Evolutionary conservation across 805 yeast genomes (phyloP).

Genomic region (Candida michaelii): DNA sequence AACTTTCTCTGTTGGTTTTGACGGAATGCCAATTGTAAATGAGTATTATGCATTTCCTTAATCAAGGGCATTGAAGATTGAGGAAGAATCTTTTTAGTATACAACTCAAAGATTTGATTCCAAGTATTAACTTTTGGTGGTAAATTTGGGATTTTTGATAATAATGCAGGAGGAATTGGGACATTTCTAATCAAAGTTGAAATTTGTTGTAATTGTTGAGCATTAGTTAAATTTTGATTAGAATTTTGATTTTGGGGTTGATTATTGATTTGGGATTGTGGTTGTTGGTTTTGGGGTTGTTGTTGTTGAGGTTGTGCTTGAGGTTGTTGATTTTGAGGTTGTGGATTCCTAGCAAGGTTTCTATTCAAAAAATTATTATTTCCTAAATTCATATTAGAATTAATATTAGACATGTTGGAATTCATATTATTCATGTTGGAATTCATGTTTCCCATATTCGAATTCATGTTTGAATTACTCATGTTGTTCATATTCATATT

Average conservation of each 20-base stretch:
- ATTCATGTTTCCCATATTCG: background rate
- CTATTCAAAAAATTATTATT: constrained; percentile 2
- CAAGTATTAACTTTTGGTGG: constrained; percentile 82
- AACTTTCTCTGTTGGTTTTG: constrained; percentile 47
- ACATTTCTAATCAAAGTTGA: constrained; percentile 52
- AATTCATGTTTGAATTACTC: constrained; percentile 1
- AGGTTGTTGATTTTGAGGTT: constrained; percentile 10
- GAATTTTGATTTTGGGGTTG: constrained; percentile 12
- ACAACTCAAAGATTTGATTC: constrained; percentile 69
- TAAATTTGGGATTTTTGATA: constrained; percentile 67
- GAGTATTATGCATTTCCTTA: constrained; percentile 66
- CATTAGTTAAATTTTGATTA: constrained; percentile 1
- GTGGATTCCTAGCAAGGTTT: background rate
- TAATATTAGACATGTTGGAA: background rate
- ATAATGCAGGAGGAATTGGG: constrained; percentile 69
- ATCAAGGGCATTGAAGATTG: constrained; percentile 57
- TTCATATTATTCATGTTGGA: constrained; percentile 1
- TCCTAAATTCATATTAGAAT: background rate
- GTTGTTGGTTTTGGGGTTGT: constrained; percentile 12
- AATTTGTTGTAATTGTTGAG: constrained; percentile 32
- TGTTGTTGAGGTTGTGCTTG: constrained; percentile 7
- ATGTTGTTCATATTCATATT: constrained; percentile 1
- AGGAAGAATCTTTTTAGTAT: constrained; percentile 58
- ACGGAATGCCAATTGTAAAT: constrained; percentile 55
- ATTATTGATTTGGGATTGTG: background rate